Base-by-base conservation (phyloP, 495 filamentous ascomycete genomes). In the Annulohypoxylon moriforme region DNA sequence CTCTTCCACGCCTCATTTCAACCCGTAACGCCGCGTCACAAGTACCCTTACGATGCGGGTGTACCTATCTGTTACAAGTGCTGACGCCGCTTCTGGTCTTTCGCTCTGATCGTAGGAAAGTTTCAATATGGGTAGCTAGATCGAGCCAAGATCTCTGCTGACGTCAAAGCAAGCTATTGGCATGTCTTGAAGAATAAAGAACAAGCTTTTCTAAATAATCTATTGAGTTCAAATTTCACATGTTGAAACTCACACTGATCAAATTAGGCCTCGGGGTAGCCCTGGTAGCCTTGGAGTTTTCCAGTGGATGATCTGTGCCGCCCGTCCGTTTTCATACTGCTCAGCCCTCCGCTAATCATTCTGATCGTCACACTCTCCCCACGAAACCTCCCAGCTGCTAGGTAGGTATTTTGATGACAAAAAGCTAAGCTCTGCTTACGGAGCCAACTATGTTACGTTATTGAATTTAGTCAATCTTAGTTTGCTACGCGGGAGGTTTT, bases 361-460 rank as follows among this genome's bases (percentile, higher is more conserved):
- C 42, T 50, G 31, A 60, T 22, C 42, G 29, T 57, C 40, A 22
- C 40, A 31, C 27, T 18, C 16, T 67, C 64, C 64, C 55, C 55
- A 53, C 64, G 55, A 60, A 60, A 67, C 25, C 11, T 1, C 7
- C 14, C 27, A 14, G 25, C n/a, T n/a, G 18, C 13, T 24, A 49
- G 46, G 7, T 10, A 24, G 46, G 20, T 49, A 25, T 0, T 8
- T 38, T 55, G 64, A 44, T 60, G 40, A 68, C 64, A 68, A 61
- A 55, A 38, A 22, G n/a, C 40, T 55, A 42, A 55, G 56, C 46
- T 44, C 34, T 67, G 56, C 64, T 68, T 57, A 68, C 64, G 47
- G 56, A 61, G 47, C 64, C 16, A 36, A 13, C 34, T 3, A 10
- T 18, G 55, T 68, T 60, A 60, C 56, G 56, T 60, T 59, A 56